phyloP scores from a whole-genome alignment of 176 grass and related monocot genomes.

The Chloris gayana region DNA sequence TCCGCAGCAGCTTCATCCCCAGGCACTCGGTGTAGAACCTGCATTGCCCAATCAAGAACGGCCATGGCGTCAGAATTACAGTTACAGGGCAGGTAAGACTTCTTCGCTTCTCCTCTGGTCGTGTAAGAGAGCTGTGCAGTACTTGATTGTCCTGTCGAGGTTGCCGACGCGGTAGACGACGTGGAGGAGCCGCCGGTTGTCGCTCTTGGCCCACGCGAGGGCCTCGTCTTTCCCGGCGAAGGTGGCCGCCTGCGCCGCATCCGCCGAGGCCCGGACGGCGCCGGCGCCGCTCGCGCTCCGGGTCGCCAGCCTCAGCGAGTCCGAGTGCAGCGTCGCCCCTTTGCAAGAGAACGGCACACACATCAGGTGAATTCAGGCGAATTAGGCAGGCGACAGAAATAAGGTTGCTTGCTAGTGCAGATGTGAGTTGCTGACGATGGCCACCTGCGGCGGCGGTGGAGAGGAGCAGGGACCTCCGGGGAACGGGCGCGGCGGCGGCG shows the following conservation, averaged over 20 bases:
- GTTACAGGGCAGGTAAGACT: no score
- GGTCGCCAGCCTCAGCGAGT: constrained; percentile 16
- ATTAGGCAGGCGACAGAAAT: not conserved
- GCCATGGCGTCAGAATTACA: no score
- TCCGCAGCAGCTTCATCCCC: constrained; percentile 90
- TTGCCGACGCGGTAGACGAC: constrained; percentile 92
- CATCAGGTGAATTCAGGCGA: not conserved
- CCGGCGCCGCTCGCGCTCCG: not conserved
- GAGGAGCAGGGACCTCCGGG: constrained; percentile 37
- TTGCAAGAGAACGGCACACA: not conserved
- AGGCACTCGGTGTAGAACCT: constrained; percentile 95
- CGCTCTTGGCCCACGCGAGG: constrained; percentile 73
- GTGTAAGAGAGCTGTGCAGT: not conserved
- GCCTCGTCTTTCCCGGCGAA: constrained; percentile 58
- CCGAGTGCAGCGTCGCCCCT: constrained; percentile 34
- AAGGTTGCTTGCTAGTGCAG: not conserved
- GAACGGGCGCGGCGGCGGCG: constrained; percentile 41
- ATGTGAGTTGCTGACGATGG: not conserved
- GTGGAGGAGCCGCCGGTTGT: constrained; percentile 79
- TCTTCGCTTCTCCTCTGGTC: no score
- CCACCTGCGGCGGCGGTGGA: constrained; percentile 25
- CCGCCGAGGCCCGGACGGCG: constrained; percentile 36
- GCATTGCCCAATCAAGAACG: not conserved
- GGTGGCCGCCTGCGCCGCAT: constrained; percentile 58
- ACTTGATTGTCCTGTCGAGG: constrained; percentile 75